Base-by-base conservation (phyloP, 169 alveolate species). In the Plasmodium sp. region DNA sequence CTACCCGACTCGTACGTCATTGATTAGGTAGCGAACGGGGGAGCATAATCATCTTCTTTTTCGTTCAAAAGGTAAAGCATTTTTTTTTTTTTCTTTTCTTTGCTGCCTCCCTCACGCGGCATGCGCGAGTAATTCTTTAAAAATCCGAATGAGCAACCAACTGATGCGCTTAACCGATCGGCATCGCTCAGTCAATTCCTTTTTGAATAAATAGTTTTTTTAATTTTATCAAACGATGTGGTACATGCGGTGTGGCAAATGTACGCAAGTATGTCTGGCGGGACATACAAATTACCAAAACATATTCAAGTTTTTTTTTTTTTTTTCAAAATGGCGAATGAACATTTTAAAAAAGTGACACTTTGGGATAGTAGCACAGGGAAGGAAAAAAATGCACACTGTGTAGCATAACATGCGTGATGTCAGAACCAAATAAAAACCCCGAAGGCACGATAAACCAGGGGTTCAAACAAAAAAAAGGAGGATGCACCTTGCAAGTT, bases 1-100 rank as follows among this genome's bases (percentile, higher is more conserved):
- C 83, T 88, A 88, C 94, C 94, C 1, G 94, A 88, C 58, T 88
- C 94, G 33, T 88, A 88, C 77, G 83, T 77, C 39, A 88, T 88
- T 58, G 94, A 88, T 79, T 88, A 58, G 48, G 27, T 43, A 34
- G 7, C 45, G 27, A 84, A 72, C 22, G n/a, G 31, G 31, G 71
- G 48, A 75, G 41, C 5, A 27, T 3, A 27, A 22, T n/a, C 16
- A 67, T 39, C 43, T 16, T 67, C 43, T 43, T 67, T 16, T 16
- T 72, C 43, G 73, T 71, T 41, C 74, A 31, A 83, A 31, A 39
- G 22, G 31, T 22, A 39, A 18, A 33, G 36, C 14, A 34, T 56
- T 56, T 83, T 43, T 34, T 34, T 82, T 82, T 22, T 56, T 54
- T 31, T 58, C 34, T 14, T 31, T 67, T 1, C 77, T 41, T 4